phyloP scores from a whole-genome alignment of 495 filamentous ascomycete genomes.

The Extremus antarcticus region DNA sequence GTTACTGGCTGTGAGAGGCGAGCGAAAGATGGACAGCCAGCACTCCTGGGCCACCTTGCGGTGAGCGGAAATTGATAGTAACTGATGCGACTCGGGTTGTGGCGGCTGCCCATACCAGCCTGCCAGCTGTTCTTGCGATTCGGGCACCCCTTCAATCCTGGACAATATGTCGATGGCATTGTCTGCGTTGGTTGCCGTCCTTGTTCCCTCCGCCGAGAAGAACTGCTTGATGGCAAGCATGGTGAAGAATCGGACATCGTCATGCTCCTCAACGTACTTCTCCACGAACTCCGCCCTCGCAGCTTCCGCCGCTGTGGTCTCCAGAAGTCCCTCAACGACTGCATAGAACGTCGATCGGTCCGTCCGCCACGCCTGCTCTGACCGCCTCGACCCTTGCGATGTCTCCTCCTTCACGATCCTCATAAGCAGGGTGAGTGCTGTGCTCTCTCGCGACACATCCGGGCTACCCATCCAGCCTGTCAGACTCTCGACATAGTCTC shows the following conservation, averaged over 20 bases:
- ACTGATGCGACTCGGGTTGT: constrained; percentile 39
- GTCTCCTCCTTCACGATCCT: constrained; percentile 68
- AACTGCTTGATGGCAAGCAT: constrained; percentile 49
- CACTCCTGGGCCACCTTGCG: constrained; percentile 63
- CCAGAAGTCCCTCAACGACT: constrained; percentile 53
- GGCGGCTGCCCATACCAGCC: constrained; percentile 38
- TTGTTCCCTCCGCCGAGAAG: not conserved
- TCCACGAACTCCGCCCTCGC: constrained; percentile 59
- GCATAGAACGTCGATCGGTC: constrained; percentile 43
- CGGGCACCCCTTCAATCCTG: constrained; percentile 51
- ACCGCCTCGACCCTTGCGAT: constrained; percentile 45
- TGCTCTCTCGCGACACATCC: constrained; percentile 33
- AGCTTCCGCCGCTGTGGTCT: constrained; percentile 41
- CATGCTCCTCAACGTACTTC: constrained; percentile 65
- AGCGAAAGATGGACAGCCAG: constrained; percentile 68
- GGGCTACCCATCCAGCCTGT: constrained; percentile 15
- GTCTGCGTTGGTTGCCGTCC: not conserved
- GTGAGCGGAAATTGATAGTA: constrained; percentile 48
- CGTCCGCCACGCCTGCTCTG: constrained; percentile 54
- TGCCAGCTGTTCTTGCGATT: constrained; percentile 47
- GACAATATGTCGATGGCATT: constrained; percentile 42
- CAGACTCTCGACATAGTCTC: constrained; percentile 44
- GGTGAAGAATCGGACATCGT: constrained; percentile 77
- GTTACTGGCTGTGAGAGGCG: constrained; percentile 54
- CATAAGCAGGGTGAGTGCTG: constrained; percentile 69